Evolutionary conservation across 148 eudicot genomes (phyloP), one percentile per base, ranked within the genome.

Genomic region (Dianthus caryophyllus): DNA sequence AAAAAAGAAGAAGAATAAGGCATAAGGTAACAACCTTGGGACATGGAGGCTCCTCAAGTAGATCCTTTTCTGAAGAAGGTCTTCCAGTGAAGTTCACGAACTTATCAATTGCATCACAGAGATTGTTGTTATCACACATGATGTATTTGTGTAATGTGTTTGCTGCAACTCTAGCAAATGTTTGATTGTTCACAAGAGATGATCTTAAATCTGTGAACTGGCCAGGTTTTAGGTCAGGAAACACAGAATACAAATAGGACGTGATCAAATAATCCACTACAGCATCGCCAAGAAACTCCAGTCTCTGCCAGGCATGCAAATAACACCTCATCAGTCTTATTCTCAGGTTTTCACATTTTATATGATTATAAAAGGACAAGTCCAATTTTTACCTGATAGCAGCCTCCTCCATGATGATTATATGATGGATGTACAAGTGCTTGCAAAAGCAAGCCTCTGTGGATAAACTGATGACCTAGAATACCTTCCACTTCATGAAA

Each of bases 281-380:
- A 44, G 99, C 97, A 82, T 95, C 99, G 77, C 99, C 99, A 33
- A 95, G 93, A 78, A 85, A 95, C 75, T 95, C 97, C 76, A 95
- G 79, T 72, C 99, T 85, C 99, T 95, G 88, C 61, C 22, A 63
- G 51, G 65, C 71, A 73, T 11, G 53, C 59, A 75, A 27, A 70
- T 67, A 66, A 64, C 41, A 75, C 24, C 52, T 59, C 6, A 24
- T 67, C 41, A 71, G 41, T 17, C 24, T 49, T 18, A 9, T 30
- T 43, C 46, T n/a, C n/a, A n/a, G n/a, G n/a, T n/a, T n/a, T n/a
- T 29, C n/a, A 66, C 12, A 55, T 30, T 51, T 16, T 49, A 41
- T 18, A 60, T 47, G 36, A 12, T 65, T 30, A 25, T 18, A 16
- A 36, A 22, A 55, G 30, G 2, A 27, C 29, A 43, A 48, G 48